Conservation (phyloP, 2,329 filamentous ascomycete species). For the Aspergillus chevalieri region DNA sequence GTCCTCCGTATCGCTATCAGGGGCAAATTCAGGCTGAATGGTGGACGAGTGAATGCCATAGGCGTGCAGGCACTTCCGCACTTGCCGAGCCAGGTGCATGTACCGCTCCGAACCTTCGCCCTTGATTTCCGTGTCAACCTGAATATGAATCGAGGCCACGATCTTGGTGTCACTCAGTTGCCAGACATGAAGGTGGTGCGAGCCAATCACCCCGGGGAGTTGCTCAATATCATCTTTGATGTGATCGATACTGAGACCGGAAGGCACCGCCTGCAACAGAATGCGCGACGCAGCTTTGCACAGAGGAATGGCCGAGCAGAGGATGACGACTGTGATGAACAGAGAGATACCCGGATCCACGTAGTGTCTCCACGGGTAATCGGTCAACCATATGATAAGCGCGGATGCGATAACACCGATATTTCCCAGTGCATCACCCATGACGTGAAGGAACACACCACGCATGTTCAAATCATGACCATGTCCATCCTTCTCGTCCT, state of each 20-base stretch:
- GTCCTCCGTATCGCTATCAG: slow-evolving; percentile 31
- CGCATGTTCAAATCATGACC: slow-evolving; percentile 77
- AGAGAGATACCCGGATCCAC: slow-evolving; percentile 88
- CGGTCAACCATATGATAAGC: slow-evolving; percentile 84
- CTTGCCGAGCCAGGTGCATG: slow-evolving; percentile 79
- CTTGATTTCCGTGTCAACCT: slow-evolving; percentile 83
- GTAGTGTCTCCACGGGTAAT: slow-evolving; percentile 75
- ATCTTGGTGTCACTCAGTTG: slow-evolving; percentile 93
- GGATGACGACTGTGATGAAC: slow-evolving; percentile 76
- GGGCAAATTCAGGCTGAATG: slow-evolving; percentile 80
- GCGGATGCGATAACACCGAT: slow-evolving; percentile 54
- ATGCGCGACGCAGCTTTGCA: slow-evolving; percentile 61
- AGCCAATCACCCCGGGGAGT: slow-evolving; percentile 78
- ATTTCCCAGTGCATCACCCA: slow-evolving; percentile 44
- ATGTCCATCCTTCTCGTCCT: slow-evolving; percentile 49
- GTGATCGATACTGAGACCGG: slow-evolving; percentile 79
- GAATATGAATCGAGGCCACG: slow-evolving; percentile 87
- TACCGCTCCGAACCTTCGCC: slow-evolving; percentile 71
- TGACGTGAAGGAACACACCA: slow-evolving; percentile 61
- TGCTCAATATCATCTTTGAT: slow-evolving; percentile 86
- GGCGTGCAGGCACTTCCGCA: slow-evolving; percentile 81
- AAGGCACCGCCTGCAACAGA: slow-evolving; percentile 86
- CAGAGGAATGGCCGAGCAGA: slow-evolving; percentile 46
- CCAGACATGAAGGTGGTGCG: slow-evolving; percentile 97
- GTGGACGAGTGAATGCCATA: slow-evolving; percentile 97